Evolutionary conservation across 306 rosid species (phyloP), one percentile per base, ranked within the genome.

Genomic region (Glycyrrhiza uralensis): DNA sequence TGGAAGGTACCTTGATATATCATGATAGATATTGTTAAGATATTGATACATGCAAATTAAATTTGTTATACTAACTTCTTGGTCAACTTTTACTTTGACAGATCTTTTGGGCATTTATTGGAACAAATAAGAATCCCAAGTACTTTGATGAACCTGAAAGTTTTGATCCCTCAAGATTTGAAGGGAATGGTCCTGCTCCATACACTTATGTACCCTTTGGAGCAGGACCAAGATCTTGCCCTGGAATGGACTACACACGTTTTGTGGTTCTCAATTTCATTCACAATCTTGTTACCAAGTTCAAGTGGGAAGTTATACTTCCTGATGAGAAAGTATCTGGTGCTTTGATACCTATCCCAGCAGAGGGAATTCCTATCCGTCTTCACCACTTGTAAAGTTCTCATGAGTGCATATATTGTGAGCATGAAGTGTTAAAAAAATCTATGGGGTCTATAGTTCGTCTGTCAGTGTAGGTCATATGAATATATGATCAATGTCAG

Each of bases 141-240:
- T 63, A 49, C 76, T 83, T 83, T 65, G 6, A 28, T 2, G 50
- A 79, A 2, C 76, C 86, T 15, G 81, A 79, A 58, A 79, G 30
- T 6, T 83, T 83, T 66, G 81, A 83, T 65, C 86, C 86, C 0
- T 64, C 84, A 18, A 79, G 86, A 36, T 83, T 83, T 79, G 79
- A 79, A 57, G 69, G 76, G 19, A 75, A 56, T 38, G 62, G 35
- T 29, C 80, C 55, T 54, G 80, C 62, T 10, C 73, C 86, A 2
- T 79, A 69, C 45, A 70, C 76, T 2, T 83, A 7, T 7, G 44
- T 75, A 75, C 84, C 86, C 39, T 79, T 75, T 65, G 84, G 87
- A 49, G 63, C 62, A 41, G 84, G 87, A 51, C 64, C 76, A 69
- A 75, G 76, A 70, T 30, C 56, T 7, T 83, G 84, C 75, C 81